Evolutionary conservation across 805 yeast species (phyloP).

Genomic region (Candida maesae): DNA sequence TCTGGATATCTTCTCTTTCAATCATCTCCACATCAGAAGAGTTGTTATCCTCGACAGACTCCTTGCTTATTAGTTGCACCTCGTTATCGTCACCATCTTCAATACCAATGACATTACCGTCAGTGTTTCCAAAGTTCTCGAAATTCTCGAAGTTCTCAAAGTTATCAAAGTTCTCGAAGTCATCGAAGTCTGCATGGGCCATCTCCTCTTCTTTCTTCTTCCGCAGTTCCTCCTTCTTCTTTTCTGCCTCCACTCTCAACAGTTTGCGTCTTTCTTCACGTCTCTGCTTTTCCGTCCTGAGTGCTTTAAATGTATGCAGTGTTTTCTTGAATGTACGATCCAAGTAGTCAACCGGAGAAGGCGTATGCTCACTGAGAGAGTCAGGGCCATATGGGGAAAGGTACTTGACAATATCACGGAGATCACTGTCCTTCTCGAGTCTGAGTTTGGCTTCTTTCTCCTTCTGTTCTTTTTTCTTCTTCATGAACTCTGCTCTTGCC

Average conservation of each 20-base stretch:
- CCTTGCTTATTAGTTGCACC: not conserved
- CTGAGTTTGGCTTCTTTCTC: not conserved
- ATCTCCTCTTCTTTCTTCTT: slow-evolving; percentile 1
- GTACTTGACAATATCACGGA: slow-evolving; percentile 6
- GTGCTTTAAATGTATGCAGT: slow-evolving; percentile 27
- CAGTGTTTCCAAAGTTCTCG: slow-evolving; percentile 29
- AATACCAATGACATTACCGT: slow-evolving; percentile 30
- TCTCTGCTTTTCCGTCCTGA: slow-evolving; percentile 31
- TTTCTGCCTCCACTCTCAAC: slow-evolving; percentile 14
- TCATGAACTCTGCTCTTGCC: slow-evolving; percentile 38
- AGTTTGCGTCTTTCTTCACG: slow-evolving; percentile 26
- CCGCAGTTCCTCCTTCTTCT: slow-evolving; percentile 8
- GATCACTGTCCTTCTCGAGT: not conserved
- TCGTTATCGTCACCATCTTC: slow-evolving; percentile 18
- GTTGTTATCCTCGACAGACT: not conserved
- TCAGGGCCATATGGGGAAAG: slow-evolving; percentile 15
- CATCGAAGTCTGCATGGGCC: slow-evolving; percentile 8
- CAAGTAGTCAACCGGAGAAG: slow-evolving; percentile 27
- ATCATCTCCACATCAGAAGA: not conserved
- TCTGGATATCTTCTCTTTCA: not conserved
- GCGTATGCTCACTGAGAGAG: too few relatives aligned
- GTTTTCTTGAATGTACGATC: slow-evolving; percentile 33
- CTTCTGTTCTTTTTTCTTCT: slow-evolving; percentile 1
- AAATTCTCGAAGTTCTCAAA: slow-evolving; percentile 29
- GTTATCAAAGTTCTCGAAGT: slow-evolving; percentile 18